Evolutionary conservation across 495 filamentous ascomycete species (phyloP), one percentile per base, ranked within the genome.

Genomic region (Chaetomium cochliodes): DNA sequence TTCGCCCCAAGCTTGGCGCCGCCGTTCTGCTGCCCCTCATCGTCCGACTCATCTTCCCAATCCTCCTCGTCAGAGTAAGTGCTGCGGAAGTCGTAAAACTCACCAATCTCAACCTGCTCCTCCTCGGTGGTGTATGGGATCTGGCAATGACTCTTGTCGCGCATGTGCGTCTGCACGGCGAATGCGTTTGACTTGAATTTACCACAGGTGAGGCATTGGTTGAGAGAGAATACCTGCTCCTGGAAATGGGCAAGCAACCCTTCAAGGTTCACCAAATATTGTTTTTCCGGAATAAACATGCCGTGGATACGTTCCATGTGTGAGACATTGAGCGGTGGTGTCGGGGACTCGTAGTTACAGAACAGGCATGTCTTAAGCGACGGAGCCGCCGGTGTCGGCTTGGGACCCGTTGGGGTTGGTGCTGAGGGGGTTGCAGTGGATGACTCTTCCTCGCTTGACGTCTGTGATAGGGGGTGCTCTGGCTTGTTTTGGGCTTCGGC

Each of bases 51-150:
- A 13, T 76, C 79, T 70, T 97, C 94, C 0, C 90, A 91, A 70
- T 96, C 63, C 0, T 47, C 64, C 6, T 46, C 79, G 71, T 98
- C 94, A 0, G 91, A 92, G 75, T 99, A 99, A 4, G 94, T 96
- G 76, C 88, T 88, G 60, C 89, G 82, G 85, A 99, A 99, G 74
- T 99, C 96, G 78, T 98, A 99, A 78, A 91, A 98, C 52, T 98
- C 90, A n/a, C 94, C 96, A 64, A 99, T 88, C 60, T 96, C 92
- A 20, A 99, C 81, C 77, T 96, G 92, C 71, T 99, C 92, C 41
- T 89, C 89, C 72, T 97, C 91, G 0, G 86, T 87, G 51, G 89
- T 88, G 74, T 96, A 99, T 0, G 91, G 92, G 66, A 99, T 93
- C 85, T 91, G 96, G 80, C 92, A 97, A 76, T 99, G 94, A 11